Evolutionary conservation across 306 rosid species (phyloP).

Genomic region (Fagus crenata): DNA sequence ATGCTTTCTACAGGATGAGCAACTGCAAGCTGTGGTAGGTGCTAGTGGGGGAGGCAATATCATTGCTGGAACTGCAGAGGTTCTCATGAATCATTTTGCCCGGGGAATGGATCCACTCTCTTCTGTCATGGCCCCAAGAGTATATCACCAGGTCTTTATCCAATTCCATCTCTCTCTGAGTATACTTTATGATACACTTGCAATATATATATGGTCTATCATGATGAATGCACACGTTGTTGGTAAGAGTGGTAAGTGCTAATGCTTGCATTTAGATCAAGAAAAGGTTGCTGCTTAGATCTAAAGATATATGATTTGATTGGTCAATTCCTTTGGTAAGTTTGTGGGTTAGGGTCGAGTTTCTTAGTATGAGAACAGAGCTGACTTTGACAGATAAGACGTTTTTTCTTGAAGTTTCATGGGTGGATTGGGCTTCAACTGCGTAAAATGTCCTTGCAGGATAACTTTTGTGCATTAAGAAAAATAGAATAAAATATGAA

Average conservation of each 20-base stretch:
- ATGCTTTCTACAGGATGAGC: constrained; percentile 48
- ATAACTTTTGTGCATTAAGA: not conserved
- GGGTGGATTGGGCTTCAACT: not conserved
- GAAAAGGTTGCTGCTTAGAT: not conserved
- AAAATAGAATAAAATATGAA: not conserved
- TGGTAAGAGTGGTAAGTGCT: not conserved
- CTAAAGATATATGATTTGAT: constrained; percentile 1
- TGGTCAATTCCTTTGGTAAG: not conserved
- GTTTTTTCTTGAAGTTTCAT: not conserved
- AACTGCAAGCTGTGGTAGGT: constrained; percentile 68
- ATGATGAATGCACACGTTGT: not conserved
- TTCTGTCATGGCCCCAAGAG: constrained; percentile 71
- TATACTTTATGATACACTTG: not conserved
- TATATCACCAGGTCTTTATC: constrained; percentile 67
- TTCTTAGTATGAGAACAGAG: not conserved
- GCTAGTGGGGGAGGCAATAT: constrained; percentile 76
- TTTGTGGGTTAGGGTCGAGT: not conserved
- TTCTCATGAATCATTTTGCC: constrained; percentile 75
- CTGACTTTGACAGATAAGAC: not conserved
- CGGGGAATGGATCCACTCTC: constrained; percentile 69
- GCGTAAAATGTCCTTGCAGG: not conserved
- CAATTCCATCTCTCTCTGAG: not conserved
- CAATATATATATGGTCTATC: not conserved
- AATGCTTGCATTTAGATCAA: not conserved
- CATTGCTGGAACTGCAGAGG: constrained; percentile 63